These are phyloP conservation scores for Parmelia sp. DNA, from an alignment of 495 filamentous ascomycete genomes.

Conservation along the genomic window DNA sequence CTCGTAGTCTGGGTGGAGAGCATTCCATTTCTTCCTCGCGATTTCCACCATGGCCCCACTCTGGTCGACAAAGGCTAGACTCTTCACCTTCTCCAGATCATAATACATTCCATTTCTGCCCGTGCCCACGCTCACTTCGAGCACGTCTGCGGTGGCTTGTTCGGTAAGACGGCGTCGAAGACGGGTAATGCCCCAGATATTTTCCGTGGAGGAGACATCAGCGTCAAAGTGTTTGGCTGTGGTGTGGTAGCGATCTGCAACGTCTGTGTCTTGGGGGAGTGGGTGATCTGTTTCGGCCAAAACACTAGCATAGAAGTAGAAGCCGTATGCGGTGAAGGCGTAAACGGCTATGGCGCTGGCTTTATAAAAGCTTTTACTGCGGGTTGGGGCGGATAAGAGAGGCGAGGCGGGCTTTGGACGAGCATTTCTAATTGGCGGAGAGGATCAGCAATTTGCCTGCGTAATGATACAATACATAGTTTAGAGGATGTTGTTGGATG, in stretches of 20 bases:
- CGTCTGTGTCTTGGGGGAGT: constrained; percentile 31
- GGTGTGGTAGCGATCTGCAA: constrained; percentile 51
- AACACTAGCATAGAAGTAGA: constrained; percentile 48
- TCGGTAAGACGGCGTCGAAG: constrained; percentile 56
- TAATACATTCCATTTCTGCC: constrained; percentile 81
- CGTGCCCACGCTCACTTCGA: constrained; percentile 88
- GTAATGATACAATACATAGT: no score
- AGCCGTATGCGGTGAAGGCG: constrained; percentile 44
- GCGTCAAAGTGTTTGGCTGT: constrained; percentile 57
- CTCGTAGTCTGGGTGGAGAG: constrained; percentile 41
- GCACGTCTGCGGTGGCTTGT: constrained; percentile 67
- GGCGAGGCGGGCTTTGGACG: neutral
- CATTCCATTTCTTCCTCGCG: constrained; percentile 51
- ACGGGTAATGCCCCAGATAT: constrained; percentile 54
- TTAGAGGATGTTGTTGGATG: neutral
- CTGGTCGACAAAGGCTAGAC: constrained; percentile 57
- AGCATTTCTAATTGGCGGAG: neutral
- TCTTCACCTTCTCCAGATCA: constrained; percentile 40
- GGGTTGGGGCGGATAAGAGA: constrained; percentile 2
- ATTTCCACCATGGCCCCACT: constrained; percentile 59
- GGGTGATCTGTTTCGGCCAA: constrained; percentile 19
- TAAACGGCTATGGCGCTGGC: constrained; percentile 40
- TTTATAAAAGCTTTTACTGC: constrained; percentile 23
- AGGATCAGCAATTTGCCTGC: no score
- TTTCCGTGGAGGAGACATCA: constrained; percentile 59